phyloP scores from a whole-genome alignment of 441 rosid species.

The Breynia disticha region DNA sequence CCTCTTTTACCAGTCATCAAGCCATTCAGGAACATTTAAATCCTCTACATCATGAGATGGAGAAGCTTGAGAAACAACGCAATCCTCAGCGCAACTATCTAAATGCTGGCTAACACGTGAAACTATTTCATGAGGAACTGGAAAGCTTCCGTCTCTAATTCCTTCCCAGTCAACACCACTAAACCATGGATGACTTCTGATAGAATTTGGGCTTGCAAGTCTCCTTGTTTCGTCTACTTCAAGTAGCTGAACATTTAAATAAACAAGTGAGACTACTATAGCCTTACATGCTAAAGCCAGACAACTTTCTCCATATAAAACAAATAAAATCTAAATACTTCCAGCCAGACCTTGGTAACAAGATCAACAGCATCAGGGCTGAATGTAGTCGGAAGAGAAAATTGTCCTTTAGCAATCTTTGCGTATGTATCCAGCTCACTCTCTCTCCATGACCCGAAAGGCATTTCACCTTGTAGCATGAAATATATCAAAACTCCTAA shows the following conservation, averaged over 20 bases:
- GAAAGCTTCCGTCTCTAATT: constrained; percentile 34
- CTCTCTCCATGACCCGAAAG: constrained; percentile 89
- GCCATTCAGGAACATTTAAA: constrained; percentile 56
- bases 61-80: constrained; percentile 23
- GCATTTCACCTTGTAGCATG: constrained; percentile 78
- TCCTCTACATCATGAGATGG: constrained; percentile 34
- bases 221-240: constrained; percentile 61
- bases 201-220: constrained; percentile 51
- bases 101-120: constrained; percentile 42
- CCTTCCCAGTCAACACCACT: constrained; percentile 51
- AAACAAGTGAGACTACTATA: background rate
- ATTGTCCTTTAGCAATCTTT: constrained; percentile 72
- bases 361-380: constrained; percentile 67
- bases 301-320: background rate
- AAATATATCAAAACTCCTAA: constrained; percentile 74
- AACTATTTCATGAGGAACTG: constrained; percentile 54
- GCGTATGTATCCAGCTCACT: constrained; percentile 66
- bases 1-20: constrained; percentile 61
- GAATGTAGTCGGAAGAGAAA: constrained; percentile 45
- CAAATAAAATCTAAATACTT: background rate
- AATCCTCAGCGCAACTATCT: constrained; percentile 36
- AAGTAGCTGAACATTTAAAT: constrained; percentile 49
- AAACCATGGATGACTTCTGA: constrained; percentile 78
- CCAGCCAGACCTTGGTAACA: constrained; percentile 50
- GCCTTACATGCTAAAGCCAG: background rate